Base-by-base conservation (phyloP, 2,329 filamentous ascomycete genomes). In the Seiridium unicorne region DNA sequence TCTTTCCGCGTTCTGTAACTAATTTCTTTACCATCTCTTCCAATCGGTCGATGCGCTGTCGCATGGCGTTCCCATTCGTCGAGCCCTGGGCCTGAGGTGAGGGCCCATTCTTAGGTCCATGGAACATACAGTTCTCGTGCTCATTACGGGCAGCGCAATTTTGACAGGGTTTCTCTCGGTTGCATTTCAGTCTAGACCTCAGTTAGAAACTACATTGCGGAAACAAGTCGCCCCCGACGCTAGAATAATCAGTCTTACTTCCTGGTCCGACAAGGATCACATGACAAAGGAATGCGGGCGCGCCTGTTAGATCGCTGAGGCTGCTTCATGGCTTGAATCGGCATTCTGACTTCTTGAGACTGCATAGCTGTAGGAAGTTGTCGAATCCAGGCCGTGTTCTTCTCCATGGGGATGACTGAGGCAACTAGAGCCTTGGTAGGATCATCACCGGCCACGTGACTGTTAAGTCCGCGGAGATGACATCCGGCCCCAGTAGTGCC, bases 111-210 rank as follows among this genome's bases (percentile, higher is more conserved):
- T 62, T 63, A 18, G 61, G 60, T 42, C 66, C 65, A 48, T 62
- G 68, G 58, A 66, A 70, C 36, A 63, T 62, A 62, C 69, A 70
- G 4, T 53, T 51, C 3, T 61, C 55, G 8, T 64, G 60, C 44
- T 68, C 63, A 32, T 60, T 44, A 6, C 69, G 68, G 26, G 66
- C 62, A 18, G 35, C 58, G 55, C 69, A 70, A 59, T 70, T 70
- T 54, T 70, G 69, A 57, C 69, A 70, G 9, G 69, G 69, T 36
- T 61, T 61, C 61, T 68, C 66, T n/a, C 69, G 64, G 55, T 70
- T 69, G 59, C 69, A 70, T 61, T 67, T 70, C 26, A 70, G 60
- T 57, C 68, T 70, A 48, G 6, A 5, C 5, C 55, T 38, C 18
- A 35, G 36, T 49, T 36, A 46, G 35, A 26, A 26, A 26, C 18